These are phyloP conservation scores for Bipolaris oryzae DNA, from an alignment of 2,329 filamentous ascomycete species.

Conservation along the genomic window DNA sequence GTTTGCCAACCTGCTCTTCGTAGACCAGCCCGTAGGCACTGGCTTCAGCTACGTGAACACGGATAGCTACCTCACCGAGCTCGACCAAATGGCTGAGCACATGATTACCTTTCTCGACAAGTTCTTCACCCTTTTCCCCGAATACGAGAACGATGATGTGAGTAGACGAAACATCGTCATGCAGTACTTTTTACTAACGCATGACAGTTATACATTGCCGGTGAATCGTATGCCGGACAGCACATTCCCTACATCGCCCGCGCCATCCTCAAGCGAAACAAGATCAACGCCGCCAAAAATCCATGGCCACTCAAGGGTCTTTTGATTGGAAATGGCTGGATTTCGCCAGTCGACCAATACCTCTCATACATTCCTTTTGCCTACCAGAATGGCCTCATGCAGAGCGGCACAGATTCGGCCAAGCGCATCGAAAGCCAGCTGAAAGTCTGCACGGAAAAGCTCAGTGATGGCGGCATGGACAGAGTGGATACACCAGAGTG, in stretches of 20 bases:
- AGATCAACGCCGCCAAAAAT: constrained; percentile 51
- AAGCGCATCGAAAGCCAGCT: constrained; percentile 72
- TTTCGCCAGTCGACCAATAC: constrained; percentile 89
- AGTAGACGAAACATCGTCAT: constrained; percentile 47
- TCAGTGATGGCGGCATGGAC: constrained; percentile 64
- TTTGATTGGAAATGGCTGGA: constrained; percentile 97
- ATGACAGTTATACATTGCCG: constrained; percentile 83
- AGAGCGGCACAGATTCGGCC: constrained; percentile 68
- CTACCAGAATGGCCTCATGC: constrained; percentile 75
- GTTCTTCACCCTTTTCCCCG: constrained; percentile 87
- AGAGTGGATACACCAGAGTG: constrained; percentile 73
- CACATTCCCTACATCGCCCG: constrained; percentile 97
- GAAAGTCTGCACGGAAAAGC: constrained; percentile 67
- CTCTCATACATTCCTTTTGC: constrained; percentile 82
- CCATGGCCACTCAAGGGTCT: constrained; percentile 83
- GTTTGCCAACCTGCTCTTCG: constrained; percentile 94
- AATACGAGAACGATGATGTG: constrained; percentile 91
- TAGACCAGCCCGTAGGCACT: constrained; percentile 95
- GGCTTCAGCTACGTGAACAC: constrained; percentile 96
- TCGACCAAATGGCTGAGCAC: constrained; percentile 86
- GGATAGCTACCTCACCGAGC: constrained; percentile 81
- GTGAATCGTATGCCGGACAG: constrained; percentile 96
- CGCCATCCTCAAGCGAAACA: constrained; percentile 87
- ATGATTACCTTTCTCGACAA: constrained; percentile 90
- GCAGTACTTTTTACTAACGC: constrained; percentile 20